Conservation (phyloP, 2,329 filamentous ascomycete species). For the Verticillium tricorpus region DNA sequence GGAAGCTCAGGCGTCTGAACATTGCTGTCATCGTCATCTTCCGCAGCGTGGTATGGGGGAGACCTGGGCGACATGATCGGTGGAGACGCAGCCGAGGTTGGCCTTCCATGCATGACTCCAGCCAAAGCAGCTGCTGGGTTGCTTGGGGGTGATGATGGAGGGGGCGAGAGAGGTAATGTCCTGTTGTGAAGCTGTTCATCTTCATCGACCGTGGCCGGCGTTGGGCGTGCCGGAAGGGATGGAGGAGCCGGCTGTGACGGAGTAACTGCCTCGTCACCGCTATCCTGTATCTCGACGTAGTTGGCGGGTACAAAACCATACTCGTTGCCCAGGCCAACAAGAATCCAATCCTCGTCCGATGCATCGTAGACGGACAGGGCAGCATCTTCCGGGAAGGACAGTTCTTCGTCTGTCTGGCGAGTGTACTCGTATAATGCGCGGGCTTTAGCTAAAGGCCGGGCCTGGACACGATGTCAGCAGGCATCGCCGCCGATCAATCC, state of each 20-base stretch:
- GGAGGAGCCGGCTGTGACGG: constrained; percentile 33
- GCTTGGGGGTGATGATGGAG: constrained; percentile 19
- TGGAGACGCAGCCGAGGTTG: constrained; percentile 41
- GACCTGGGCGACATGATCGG: constrained; percentile 28
- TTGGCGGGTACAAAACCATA: constrained; percentile 95
- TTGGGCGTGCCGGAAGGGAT: constrained; percentile 15
- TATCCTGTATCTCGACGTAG: constrained; percentile 74
- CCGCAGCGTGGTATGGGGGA: constrained; percentile 3
- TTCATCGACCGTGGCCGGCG: not conserved
- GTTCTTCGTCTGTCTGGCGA: constrained; percentile 93
- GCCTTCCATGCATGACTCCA: constrained; percentile 46
- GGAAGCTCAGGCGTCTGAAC: constrained; percentile 33
- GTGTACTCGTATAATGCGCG: constrained; percentile 98
- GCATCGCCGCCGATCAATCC: not conserved
- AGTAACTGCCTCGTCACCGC: constrained; percentile 31
- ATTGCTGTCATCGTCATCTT: constrained; percentile 25
- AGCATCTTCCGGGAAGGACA: constrained; percentile 90
- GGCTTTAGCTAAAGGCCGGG: constrained; percentile 57
- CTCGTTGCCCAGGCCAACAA: constrained; percentile 78
- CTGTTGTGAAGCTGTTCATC: not conserved
- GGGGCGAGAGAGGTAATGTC: not conserved
- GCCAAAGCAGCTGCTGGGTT: constrained; percentile 52
- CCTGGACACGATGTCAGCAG: constrained; percentile 30
- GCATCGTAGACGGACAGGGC: constrained; percentile 80
- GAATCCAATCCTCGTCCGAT: constrained; percentile 92